Evolutionary conservation across 1,284 basidiomycete species (phyloP).

Genomic region (Pulveroboletus sp.): DNA sequence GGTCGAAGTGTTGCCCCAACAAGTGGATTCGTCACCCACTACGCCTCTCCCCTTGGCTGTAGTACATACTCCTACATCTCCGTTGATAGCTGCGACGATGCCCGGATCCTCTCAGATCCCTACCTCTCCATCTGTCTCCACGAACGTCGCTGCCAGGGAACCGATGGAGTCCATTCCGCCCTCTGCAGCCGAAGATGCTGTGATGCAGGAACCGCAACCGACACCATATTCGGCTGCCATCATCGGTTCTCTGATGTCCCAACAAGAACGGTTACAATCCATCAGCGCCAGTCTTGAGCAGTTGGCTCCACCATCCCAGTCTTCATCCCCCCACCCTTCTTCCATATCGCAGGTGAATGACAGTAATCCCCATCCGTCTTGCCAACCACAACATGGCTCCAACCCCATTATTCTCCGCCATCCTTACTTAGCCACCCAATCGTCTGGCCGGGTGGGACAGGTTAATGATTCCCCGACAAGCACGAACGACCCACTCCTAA

Average conservation of each 20-base stretch:
- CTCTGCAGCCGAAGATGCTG: not conserved
- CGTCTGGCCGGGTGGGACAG: not conserved
- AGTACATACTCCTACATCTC: not conserved
- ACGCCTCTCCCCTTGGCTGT: conserved; percentile 8
- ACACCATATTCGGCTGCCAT: not conserved
- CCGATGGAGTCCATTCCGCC: not conserved
- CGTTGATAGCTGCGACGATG: not conserved
- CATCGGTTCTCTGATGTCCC: conserved; percentile 10
- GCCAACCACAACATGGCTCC: not conserved
- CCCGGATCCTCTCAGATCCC: not conserved
- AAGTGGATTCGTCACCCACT: conserved; percentile 17
- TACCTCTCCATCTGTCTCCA: not conserved
- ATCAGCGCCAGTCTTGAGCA: conserved; percentile 16
- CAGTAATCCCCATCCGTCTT: not conserved
- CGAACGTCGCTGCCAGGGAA: not conserved
- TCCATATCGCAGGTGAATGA: not conserved
- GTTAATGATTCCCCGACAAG: not conserved
- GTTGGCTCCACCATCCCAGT: conserved; percentile 7
- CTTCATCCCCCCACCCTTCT: conserved; percentile 5
- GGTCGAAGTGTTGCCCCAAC: conserved; percentile 25
- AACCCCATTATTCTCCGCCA: not conserved
- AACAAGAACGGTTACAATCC: conserved; percentile 16
- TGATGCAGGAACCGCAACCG: not conserved
- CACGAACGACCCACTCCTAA: not conserved
- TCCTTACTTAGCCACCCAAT: conserved; percentile 6